Base-by-base conservation (phyloP, 1,284 basidiomycete species). In the Heterobasidion parviporum region DNA sequence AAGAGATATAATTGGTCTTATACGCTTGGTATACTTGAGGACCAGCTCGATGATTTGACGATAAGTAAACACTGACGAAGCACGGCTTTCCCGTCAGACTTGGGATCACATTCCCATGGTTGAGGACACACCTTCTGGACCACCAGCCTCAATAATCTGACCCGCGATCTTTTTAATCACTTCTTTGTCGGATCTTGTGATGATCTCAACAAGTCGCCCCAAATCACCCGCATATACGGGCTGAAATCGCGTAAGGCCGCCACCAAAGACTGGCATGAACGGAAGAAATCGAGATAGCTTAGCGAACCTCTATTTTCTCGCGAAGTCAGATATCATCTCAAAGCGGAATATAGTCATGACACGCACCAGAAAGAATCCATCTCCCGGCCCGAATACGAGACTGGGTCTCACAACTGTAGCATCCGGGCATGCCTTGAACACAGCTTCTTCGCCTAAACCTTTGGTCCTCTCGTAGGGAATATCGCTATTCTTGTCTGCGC, bases 181-280 rank as follows among this genome's bases (percentile, higher is more conserved):
- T n/a, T 71, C 67, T 9, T 65, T 55, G 56, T 79, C 70, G 18
- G 74, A 67, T 55, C 82, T 72, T 5, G 79, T 74, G 52, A 83
- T 73, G 14, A 85, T 73, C 63, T 85, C 84, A 5, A 88, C 75
- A 3, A 78, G 74, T 32, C 73, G 69, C 6, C 81, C 83, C 33
- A 89, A 63, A 63, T 89, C 85, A 1, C 77, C 82, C 1, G 80
- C 84, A 63, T 81, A 88, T 8, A 89, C 81, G 16, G 85, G 84
- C 58, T 88, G 87, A 64, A 89, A 88, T n/a, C 68, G 72, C 2
- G 83, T 72, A 6, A 61, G 68, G 3, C 87, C 87, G n/a, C 82
- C 83, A 3, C 79, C 83, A 63, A 87, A 89, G 10, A 87, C 83
- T 8, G 86, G 86, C 35, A 89, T 66, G 65, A 88, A 83, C 1